Conservation (phyloP, 441 rosid genomes). For the Populus hybrid region DNA sequence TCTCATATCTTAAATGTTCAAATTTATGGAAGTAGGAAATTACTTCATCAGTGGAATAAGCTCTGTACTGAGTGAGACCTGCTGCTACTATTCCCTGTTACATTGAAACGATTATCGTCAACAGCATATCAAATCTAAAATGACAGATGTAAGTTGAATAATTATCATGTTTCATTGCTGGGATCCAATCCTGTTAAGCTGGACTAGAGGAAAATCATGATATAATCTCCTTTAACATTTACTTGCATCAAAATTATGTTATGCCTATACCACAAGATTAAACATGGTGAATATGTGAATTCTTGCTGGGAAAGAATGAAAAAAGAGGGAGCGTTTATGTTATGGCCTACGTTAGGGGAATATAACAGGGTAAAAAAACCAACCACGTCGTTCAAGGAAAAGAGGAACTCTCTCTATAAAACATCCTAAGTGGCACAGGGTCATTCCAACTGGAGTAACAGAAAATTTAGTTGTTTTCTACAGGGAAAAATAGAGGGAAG, state of each 20-base stretch:
- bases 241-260: background rate
- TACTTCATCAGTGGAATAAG: slow-evolving; percentile 95
- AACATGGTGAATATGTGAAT: background rate
- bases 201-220: background rate
- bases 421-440: background rate
- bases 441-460: background rate
- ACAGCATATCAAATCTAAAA: background rate
- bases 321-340: background rate
- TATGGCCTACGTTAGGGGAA: background rate
- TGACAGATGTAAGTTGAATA: background rate
- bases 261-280: background rate
- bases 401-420: background rate
- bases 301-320: background rate
- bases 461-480: background rate
- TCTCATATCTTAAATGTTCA: background rate
- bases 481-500: background rate
- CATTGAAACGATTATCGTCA: slow-evolving; percentile 15
- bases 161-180: background rate
- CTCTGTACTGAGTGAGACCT: slow-evolving; percentile 89
- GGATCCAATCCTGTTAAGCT: background rate
- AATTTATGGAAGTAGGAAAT: slow-evolving; percentile 12
- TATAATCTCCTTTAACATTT: background rate
- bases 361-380: background rate
- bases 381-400: background rate
- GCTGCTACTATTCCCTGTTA: slow-evolving; percentile 83